Evolutionary conservation across 2,329 filamentous ascomycete genomes (phyloP).

Genomic region (Sclerotiophoma versabilis): DNA sequence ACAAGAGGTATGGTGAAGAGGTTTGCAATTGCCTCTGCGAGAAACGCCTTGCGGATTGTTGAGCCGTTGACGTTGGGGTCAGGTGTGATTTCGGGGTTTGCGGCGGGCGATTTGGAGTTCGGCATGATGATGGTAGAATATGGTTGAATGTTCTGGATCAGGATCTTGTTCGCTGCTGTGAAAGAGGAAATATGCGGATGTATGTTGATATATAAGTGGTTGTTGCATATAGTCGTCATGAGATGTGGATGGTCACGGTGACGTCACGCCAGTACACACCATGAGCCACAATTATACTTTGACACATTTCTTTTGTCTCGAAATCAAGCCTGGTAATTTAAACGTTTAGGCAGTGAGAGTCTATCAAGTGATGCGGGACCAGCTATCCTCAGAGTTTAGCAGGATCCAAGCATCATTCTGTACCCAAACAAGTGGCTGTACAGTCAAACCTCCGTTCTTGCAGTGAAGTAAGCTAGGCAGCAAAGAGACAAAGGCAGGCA

Average conservation of each 20-base stretch:
- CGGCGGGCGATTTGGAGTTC: constrained; percentile 28
- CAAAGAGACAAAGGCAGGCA: too few relatives aligned
- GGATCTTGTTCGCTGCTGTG: neutral
- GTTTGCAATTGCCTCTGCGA: constrained; percentile 36
- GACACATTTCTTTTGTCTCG: too few relatives aligned
- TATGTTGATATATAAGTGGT: neutral
- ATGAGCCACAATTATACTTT: too few relatives aligned
- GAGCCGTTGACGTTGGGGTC: constrained; percentile 22
- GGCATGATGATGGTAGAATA: neutral
- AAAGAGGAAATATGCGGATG: too few relatives aligned
- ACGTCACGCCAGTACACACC: constrained; percentile 2
- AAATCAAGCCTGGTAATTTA: too few relatives aligned
- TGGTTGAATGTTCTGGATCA: neutral
- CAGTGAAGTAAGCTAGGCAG: too few relatives aligned
- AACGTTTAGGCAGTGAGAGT: too few relatives aligned
- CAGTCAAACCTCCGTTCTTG: too few relatives aligned
- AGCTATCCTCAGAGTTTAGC: neutral
- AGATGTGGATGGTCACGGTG: constrained; percentile 6
- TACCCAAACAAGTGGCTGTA: neutral
- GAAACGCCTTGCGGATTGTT: constrained; percentile 37
- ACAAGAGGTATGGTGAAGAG: constrained; percentile 37
- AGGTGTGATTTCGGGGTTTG: constrained; percentile 28
- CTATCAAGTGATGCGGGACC: too few relatives aligned
- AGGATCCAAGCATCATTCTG: neutral
- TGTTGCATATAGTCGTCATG: constrained; percentile 14